Base-by-base conservation (phyloP, 495 filamentous ascomycete species). In the Penicillium egyptiacum region DNA sequence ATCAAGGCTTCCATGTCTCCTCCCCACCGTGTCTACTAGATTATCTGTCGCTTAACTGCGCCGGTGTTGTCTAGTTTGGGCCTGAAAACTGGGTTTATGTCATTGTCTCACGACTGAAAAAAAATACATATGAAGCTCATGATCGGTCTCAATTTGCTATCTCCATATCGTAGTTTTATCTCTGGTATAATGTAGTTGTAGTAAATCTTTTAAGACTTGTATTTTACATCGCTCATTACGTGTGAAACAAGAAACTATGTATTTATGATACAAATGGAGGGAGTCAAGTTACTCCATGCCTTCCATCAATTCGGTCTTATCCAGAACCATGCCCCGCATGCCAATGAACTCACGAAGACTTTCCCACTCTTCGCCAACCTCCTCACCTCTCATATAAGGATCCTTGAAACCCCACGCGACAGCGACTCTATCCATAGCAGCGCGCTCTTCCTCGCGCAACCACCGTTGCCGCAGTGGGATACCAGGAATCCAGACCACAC, bases 1-100 rank as follows among this genome's bases (percentile, higher is more conserved):
- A 91, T 98, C 83, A 98, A 98, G 88, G 94, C 95, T 77, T 88
- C 90, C 77, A 98, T 98, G 95, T 93, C 88, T 73, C 93, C 93
- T 58, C 95, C 94, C 55, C 92, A 91, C 84, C 90, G 94, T 69
- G 74, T 97, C 60, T 98, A 97, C 84, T 97, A 96, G 78, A 76
- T 71, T 61, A 65, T 72, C 55, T 62, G 58, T 65, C 61, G 64
- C 71, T 71, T 64, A 44, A 63, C 58, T 62, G 63, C 65, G 70
- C 67, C 63, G 66, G 64, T 50, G 60, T 52, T 56, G 53, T 66
- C 59, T 64, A 45, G 44, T 53, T 60, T 59, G 66, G 41, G 39
- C 12, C 57, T 60, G 53, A 64, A 48, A 57, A 60, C 61, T 71
- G 69, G 67, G 65, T 69, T 50, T 66, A 68, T 58, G 65, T 67